A percentile compares a stretch with the other conserved stretches of the same genome.
phyloP scores from a whole-genome alignment of 2,329 filamentous ascomycete genomes.

The Colletotrichum viniferum region DNA sequence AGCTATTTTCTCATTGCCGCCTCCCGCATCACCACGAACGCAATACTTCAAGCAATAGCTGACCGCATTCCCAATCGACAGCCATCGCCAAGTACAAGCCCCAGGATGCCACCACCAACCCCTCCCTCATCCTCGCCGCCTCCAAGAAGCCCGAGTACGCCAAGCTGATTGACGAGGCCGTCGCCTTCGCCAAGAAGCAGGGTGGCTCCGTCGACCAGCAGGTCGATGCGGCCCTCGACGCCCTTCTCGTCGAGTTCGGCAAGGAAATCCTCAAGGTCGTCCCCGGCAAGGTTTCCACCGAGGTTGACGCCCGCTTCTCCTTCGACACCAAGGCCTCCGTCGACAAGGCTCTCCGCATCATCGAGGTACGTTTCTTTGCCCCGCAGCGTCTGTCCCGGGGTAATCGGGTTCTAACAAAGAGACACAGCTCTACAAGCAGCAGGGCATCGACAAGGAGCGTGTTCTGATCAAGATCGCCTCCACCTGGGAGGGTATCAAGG shows the following conservation, averaged over 20 bases:
- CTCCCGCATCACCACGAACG: background rate
- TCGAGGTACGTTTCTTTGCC: conserved; percentile 68
- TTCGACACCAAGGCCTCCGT: conserved; percentile 94
- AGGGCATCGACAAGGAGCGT: conserved; percentile 91
- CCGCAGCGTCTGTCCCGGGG: background rate
- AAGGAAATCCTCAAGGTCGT: conserved; percentile 97
- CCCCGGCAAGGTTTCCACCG: conserved; percentile 97
- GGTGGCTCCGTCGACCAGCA: conserved; percentile 74
- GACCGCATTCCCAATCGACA: conserved; percentile 39
- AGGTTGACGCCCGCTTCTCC: conserved; percentile 95
- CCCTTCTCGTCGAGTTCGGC: conserved; percentile 96
- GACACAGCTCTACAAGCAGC: conserved; percentile 85
- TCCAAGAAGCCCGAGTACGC: conserved; percentile 98
- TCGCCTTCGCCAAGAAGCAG: conserved; percentile 83
- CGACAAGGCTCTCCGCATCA: conserved; percentile 95
- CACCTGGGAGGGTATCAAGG: conserved; percentile 99
- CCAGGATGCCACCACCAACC: conserved; percentile 99
- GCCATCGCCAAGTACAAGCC: conserved; percentile 99
- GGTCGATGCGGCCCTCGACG: conserved; percentile 90
- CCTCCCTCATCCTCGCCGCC: conserved; percentile 95
- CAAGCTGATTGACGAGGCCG: conserved; percentile 84
- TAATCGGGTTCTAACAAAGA: conserved; percentile 11
- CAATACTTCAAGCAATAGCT: background rate
- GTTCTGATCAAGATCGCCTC: conserved; percentile 98
- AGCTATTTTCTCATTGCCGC: background rate